Percentiles rank a stretch among this genome's conserved stretches.
Conservation (phyloP, 495 filamentous ascomycete species). For the Hypoxylon intermedium region DNA sequence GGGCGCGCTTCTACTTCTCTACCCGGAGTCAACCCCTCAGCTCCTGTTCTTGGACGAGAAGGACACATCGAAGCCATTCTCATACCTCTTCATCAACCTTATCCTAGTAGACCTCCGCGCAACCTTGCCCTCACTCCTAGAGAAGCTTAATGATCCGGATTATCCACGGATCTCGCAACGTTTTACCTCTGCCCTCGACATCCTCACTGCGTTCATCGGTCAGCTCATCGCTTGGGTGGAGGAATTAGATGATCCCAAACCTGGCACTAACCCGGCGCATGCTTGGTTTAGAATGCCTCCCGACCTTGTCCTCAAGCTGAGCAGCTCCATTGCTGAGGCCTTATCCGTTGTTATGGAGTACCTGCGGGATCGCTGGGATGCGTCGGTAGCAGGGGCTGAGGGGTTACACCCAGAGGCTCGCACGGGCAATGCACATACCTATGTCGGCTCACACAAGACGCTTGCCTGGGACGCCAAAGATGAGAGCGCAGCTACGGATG, state of each 20-base stretch:
- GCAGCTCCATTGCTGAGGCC: slow-evolving; percentile 63
- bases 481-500: slow-evolving; percentile 46
- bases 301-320: slow-evolving; percentile 64
- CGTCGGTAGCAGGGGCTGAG: slow-evolving; percentile 59
- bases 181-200: slow-evolving; percentile 64
- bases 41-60: slow-evolving; percentile 56
- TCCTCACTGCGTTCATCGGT: slow-evolving; percentile 64
- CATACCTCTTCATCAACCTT: slow-evolving; percentile 67
- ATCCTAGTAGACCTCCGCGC: slow-evolving; percentile 67
- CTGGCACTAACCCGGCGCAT: background rate
- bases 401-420: slow-evolving; percentile 60
- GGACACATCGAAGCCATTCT: slow-evolving; percentile 56
- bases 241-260: slow-evolving; percentile 36
- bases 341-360: slow-evolving; percentile 67
- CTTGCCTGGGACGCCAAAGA: slow-evolving; percentile 61
- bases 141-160: slow-evolving; percentile 55
- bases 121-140: slow-evolving; percentile 65
- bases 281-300: slow-evolving; percentile 49
- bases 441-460: slow-evolving; percentile 44
- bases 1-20: slow-evolving; percentile 60
- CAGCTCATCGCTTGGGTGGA: slow-evolving; percentile 61
- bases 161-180: slow-evolving; percentile 59
- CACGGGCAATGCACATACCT: slow-evolving; percentile 38
- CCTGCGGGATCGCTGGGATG: slow-evolving; percentile 70
- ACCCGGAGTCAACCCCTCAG: slow-evolving; percentile 49